These are phyloP conservation scores for Zelonia costaricensis DNA, from an alignment of 208 protist genomes.

Conservation along the genomic window DNA sequence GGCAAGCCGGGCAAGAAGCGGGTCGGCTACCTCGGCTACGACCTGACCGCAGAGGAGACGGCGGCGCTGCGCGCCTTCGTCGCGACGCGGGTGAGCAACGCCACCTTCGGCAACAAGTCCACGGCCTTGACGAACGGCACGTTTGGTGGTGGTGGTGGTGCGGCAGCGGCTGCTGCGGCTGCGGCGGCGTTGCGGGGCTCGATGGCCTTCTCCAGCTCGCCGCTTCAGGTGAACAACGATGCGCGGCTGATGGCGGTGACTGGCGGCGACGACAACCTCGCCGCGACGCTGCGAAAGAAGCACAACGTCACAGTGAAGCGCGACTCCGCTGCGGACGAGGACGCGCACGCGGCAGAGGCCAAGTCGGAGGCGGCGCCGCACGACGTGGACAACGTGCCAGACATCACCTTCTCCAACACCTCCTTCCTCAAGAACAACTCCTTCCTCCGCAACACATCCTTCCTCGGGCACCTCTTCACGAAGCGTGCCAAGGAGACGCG, in stretches of 20 bases:
- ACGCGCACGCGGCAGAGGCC: neutral
- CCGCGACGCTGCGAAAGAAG: slow-evolving; percentile 65
- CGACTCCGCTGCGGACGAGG: slow-evolving; percentile 20
- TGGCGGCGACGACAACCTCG: slow-evolving; percentile 54
- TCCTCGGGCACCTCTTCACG: slow-evolving; percentile 42
- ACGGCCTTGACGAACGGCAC: slow-evolving; percentile 12
- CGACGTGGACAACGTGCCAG: slow-evolving; percentile 10
- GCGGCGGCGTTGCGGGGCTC: slow-evolving; percentile 3
- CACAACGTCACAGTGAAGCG: slow-evolving; percentile 45
- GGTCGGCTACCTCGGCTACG: slow-evolving; percentile 82
- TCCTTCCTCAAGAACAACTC: slow-evolving; percentile 61
- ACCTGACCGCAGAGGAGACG: slow-evolving; percentile 74
- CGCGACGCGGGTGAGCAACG: slow-evolving; percentile 20
- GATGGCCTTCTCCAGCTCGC: slow-evolving; percentile 8
- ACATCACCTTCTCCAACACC: slow-evolving; percentile 33
- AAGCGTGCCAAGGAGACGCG: slow-evolving; percentile 22
- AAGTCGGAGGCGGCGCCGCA: slow-evolving; percentile 6
- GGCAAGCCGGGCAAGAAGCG: slow-evolving; percentile 43
- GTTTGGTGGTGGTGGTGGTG: neutral
- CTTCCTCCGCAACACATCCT: slow-evolving; percentile 50
- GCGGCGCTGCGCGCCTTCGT: slow-evolving; percentile 65
- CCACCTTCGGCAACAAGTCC: slow-evolving; percentile 21
- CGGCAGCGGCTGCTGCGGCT: slow-evolving; percentile 11
- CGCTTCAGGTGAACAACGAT: slow-evolving; percentile 35
- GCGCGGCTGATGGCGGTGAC: slow-evolving; percentile 44